These are phyloP conservation scores for Boletales sp. DNA, from an alignment of 768 basidiomycete genomes.

Conservation along the genomic window DNA sequence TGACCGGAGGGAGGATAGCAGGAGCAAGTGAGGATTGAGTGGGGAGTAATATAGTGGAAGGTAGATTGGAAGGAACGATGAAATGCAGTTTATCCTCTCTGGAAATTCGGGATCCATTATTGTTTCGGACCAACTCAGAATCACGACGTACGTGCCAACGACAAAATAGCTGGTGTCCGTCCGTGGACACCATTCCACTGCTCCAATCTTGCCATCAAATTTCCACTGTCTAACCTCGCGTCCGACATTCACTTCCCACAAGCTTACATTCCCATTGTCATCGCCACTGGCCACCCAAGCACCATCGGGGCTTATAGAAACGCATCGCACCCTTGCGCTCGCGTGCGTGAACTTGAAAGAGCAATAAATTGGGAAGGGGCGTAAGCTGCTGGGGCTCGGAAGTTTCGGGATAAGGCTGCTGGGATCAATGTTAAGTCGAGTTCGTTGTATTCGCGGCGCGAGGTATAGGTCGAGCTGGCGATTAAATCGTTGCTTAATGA, in stretches of 20 bases:
- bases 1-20: slow-evolving; percentile 55
- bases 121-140: slow-evolving; percentile 5
- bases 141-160: slow-evolving; percentile 65
- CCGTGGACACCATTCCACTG: slow-evolving; percentile 92
- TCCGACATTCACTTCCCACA: slow-evolving; percentile 93
- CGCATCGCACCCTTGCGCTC: slow-evolving; percentile 63
- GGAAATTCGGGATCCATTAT: slow-evolving; percentile 8
- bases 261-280: slow-evolving; percentile 77
- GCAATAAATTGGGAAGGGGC: slow-evolving; percentile 89
- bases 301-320: slow-evolving; percentile 83
- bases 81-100: slow-evolving; percentile 83
- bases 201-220: slow-evolving; percentile 73
- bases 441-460: slow-evolving; percentile 85
- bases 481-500: slow-evolving; percentile 91
- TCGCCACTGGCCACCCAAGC: slow-evolving; percentile 91
- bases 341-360: slow-evolving; percentile 70
- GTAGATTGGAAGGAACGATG: slow-evolving; percentile 75
- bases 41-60: slow-evolving; percentile 50
- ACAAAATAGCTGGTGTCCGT: slow-evolving; percentile 76
- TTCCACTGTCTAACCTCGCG: slow-evolving; percentile 86
- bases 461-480: slow-evolving; percentile 96
- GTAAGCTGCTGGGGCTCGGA: slow-evolving; percentile 85
- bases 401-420: slow-evolving; percentile 90
- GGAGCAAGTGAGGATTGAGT: slow-evolving; percentile 65
- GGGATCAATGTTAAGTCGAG: slow-evolving; percentile 89